Percentiles rank a stretch among this genome's conserved stretches.
These are phyloP conservation scores for Salisapilia sapeloensis DNA, from an alignment of 352 stramenopile species.

Conservation along the genomic window DNA sequence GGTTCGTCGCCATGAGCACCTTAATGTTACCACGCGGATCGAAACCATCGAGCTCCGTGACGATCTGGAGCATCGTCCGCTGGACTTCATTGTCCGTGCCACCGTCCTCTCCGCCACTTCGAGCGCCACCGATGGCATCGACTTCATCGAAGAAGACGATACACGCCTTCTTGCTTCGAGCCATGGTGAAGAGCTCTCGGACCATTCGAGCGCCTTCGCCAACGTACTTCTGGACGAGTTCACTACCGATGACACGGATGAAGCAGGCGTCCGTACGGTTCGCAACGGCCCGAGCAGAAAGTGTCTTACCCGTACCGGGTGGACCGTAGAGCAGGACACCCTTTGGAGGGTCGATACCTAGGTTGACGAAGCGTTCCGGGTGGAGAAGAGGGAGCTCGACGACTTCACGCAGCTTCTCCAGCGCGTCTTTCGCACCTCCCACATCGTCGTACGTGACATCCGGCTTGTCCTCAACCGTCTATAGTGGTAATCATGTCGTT, in stretches of 20 bases:
- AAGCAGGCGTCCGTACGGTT: conserved; percentile 99
- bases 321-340: conserved; percentile 96
- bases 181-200: conserved; percentile 99
- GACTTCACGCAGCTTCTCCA: conserved; percentile 98
- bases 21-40: conserved; percentile 99
- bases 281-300: conserved; percentile 93
- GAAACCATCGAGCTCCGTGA: conserved; percentile 98
- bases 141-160: conserved; percentile 99
- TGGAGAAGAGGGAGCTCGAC: conserved; percentile 97
- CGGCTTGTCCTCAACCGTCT: conserved; percentile 99
- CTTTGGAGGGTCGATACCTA: conserved; percentile 99
- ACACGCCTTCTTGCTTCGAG: conserved; percentile 94
- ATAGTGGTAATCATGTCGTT: conserved; percentile 16
- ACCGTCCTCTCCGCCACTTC: conserved; percentile 81
- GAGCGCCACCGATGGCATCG: conserved; percentile 93
- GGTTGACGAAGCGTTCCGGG: conserved; percentile 95
- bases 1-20: conserved; percentile 96
- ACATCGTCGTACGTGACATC: conserved; percentile 99
- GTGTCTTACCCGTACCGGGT: conserved; percentile 94
- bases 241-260: conserved; percentile 98
- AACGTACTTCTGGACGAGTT: conserved; percentile 99
- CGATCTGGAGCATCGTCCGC: conserved; percentile 99
- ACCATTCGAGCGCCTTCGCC: conserved; percentile 98
- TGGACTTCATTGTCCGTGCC: conserved; percentile 98
- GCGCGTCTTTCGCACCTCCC: conserved; percentile 93